Evolutionary conservation across 441 rosid genomes (phyloP), one percentile per base, ranked within the genome.

Genomic region (Cnidoscolus chayamansa): DNA sequence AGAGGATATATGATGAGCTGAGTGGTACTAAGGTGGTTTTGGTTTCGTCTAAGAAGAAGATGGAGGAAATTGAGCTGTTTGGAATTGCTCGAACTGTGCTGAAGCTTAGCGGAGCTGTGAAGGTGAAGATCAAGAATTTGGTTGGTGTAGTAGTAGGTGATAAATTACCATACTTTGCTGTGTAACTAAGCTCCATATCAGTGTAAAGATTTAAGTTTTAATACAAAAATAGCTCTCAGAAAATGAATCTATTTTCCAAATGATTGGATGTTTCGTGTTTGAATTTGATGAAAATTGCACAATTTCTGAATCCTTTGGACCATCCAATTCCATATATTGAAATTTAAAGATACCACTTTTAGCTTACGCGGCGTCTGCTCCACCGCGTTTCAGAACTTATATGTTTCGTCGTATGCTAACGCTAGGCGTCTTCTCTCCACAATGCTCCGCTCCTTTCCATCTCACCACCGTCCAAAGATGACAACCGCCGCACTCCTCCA

Each of bases 1-100:
- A 84, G 85, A 87, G 86, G 80, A 83, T 87, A 67, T 87, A 73
- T 60, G 72, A 81, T 13, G 82, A 85, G 78, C 53, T 90, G 71
- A 70, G 74, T 25, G 76, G 83, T 57, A 76, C 79, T 7, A 74
- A 77, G 73, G 62, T 75, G 60, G 88, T 83, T 51, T 59, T 74
- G 77, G 80, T 85, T 71, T 74, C 82, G 25, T 85, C 85, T 6
- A 63, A 6, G 50, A 78, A 70, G 68, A 78, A 70, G 74, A 76
- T 82, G 65, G 65, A 74, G 31, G 78, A 78, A 67, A 59, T 56
- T 63, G 65, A 65, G 48, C 54, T 84, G 65, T 60, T 66, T 67
- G 55, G 54, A 35, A 80, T 84, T 78, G 84, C 85, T 45, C 40
- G 37, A 17, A 70, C 31, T 3, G 79, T 80, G 16, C 82, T 76